Conservation (phyloP, 768 basidiomycete species). For the Clitopilus hobsonii region DNA sequence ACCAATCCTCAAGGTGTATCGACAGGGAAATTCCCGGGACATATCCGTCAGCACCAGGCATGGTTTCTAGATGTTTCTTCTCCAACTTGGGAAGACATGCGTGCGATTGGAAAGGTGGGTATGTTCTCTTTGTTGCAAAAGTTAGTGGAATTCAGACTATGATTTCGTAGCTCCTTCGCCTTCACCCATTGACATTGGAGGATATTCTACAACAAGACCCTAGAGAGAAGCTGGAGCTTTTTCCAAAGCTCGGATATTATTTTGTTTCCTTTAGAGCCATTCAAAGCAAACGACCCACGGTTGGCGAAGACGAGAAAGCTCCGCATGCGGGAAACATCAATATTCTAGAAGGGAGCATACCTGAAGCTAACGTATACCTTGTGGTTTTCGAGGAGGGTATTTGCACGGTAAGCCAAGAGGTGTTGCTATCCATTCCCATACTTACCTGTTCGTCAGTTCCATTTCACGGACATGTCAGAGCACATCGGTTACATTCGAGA, state of each 20-base stretch:
- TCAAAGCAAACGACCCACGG: slow-evolving; percentile 47
- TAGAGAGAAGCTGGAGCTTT: slow-evolving; percentile 86
- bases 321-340: slow-evolving; percentile 14
- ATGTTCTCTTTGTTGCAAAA: not conserved
- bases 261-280: slow-evolving; percentile 85
- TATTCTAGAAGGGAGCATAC: slow-evolving; percentile 41
- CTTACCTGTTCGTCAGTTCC: slow-evolving; percentile 58
- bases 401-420: slow-evolving; percentile 48
- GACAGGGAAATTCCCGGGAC: not conserved
- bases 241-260: slow-evolving; percentile 86
- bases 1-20: not conserved
- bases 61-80: slow-evolving; percentile 93
- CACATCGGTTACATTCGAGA: slow-evolving; percentile 75
- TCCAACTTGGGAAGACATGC: slow-evolving; percentile 85
- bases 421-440: not conserved
- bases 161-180: slow-evolving; percentile 59
- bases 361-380: slow-evolving; percentile 83
- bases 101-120: slow-evolving; percentile 75
- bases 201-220: slow-evolving; percentile 91
- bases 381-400: slow-evolving; percentile 88
- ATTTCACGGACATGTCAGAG: slow-evolving; percentile 80
- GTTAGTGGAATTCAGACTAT: not conserved
- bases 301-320: slow-evolving; percentile 24
- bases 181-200: slow-evolving; percentile 91
- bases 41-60: slow-evolving; percentile 36